Base-by-base conservation (phyloP, 2,329 filamentous ascomycete species). In the Aspergillus hortae region DNA sequence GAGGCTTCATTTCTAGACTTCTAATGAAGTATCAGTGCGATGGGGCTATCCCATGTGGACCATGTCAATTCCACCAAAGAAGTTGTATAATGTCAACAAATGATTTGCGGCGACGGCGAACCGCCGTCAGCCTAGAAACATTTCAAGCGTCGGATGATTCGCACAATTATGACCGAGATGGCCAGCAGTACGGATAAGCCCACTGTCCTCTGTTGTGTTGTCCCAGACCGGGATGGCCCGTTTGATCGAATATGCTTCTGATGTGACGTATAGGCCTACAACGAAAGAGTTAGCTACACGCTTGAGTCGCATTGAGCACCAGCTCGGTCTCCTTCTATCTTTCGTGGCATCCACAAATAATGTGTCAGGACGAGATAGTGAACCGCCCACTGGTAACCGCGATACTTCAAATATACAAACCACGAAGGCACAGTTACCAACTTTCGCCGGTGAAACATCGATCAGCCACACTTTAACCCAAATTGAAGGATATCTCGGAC, bases 381-480 rank as follows among this genome's bases (percentile, higher is more conserved):
- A 21, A 6, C 43, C 19, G 14, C 23, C 32, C 4, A 1, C 4
- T 30, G 36, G 19, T 7, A 41, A 32, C n/a, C 21, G 23, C 5
- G 47, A 21, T 25, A 17, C 14, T 15, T 33, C 47, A 12, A n/a
- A 6, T 25, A 19, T 23, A 7, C 33, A 6, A 23, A 12, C 11
- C 23, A 12, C 17, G 30, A 17, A 47, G 9, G 23, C 27, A 6
- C 45, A 53, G 27, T 49, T 61, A 2, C 54, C 51, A 5, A 51
- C 57, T 2, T 62, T 61, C 32, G 60, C 55, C 1, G 61, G 59
- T 7, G 60, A 63, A 41, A 57, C 60, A 9, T 63, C 61, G 3
- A 51, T 63, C 25, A 43, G 51, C 4, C 60, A 61, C 25, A 57
- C 56, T 3, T 19, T 63, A 17, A 56, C 56, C 6, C 49, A 62